Percentiles rank a stretch among this genome's conserved stretches.
Evolutionary conservation across 2,329 filamentous ascomycete genomes (phyloP).

Genomic region (Calonectria multiphialidica): DNA sequence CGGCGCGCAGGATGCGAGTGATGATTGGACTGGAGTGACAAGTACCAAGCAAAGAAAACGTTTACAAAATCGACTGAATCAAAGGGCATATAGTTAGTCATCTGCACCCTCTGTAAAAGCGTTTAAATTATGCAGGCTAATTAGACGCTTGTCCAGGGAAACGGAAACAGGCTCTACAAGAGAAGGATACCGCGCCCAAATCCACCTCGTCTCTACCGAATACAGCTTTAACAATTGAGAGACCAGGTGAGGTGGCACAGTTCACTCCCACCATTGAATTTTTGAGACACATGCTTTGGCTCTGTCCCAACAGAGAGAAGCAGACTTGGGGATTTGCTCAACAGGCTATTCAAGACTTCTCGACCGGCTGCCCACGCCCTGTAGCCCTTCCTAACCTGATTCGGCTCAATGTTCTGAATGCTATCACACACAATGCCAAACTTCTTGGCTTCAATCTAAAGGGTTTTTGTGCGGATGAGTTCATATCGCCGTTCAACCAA

Average conservation of each 20-base stretch:
- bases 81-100: slow-evolving; percentile 14
- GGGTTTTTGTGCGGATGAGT: not conserved
- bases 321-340: not conserved
- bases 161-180: not conserved
- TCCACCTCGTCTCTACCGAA: not conserved
- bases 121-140: not conserved
- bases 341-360: not conserved
- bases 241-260: not conserved
- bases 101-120: too few species aligned
- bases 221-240: not conserved
- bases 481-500: slow-evolving; percentile 11
- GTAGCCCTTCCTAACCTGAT: not conserved
- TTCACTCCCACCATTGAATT: not conserved
- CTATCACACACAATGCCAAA: not conserved
- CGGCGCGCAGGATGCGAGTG: not conserved
- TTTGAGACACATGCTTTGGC: not conserved
- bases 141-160: not conserved
- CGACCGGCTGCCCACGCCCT: not conserved
- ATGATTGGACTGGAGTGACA: slow-evolving; percentile 22
- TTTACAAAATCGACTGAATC: slow-evolving; percentile 21
- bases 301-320: not conserved
- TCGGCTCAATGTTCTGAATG: not conserved
- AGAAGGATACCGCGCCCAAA: not conserved
- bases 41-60: slow-evolving; percentile 11
- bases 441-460: not conserved